A percentile compares a stretch with the other conserved stretches of the same genome.
These are phyloP conservation scores for Salix caprea DNA, from an alignment of 345 rosid species.

Conservation along the genomic window DNA sequence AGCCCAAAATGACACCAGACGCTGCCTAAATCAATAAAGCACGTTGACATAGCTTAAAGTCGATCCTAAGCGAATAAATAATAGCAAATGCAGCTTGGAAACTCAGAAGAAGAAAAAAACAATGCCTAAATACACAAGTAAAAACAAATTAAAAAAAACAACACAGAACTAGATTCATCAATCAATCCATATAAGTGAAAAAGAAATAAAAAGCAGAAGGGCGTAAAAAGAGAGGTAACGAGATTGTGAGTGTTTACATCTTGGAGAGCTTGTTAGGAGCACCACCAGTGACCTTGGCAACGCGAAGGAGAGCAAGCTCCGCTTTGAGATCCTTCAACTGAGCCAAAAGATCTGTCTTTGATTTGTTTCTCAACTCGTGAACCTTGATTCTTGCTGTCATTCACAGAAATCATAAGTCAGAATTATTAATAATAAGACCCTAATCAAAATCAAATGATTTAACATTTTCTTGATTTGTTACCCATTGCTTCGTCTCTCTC, in stretches of 20 bases:
- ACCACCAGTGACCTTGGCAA: conserved; percentile 70
- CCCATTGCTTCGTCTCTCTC: neutral
- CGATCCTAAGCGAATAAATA: neutral
- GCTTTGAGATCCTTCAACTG: conserved; percentile 67
- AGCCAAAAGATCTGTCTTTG: conserved; percentile 45
- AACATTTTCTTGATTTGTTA: neutral
- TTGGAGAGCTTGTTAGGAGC: conserved; percentile 71
- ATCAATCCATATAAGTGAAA: neutral
- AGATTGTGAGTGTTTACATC: conserved; percentile 27
- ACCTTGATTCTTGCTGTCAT: conserved; percentile 65
- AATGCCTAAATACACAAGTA: neutral
- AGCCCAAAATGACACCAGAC: neutral
- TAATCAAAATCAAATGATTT: neutral
- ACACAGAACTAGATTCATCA: neutral
- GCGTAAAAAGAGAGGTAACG: neutral
- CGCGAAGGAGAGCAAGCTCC: conserved; percentile 66
- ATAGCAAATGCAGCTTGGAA: neutral
- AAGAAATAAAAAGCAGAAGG: neutral
- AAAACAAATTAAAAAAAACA: neutral
- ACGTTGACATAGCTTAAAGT: neutral
- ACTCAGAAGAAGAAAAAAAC: neutral
- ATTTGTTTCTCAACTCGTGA: conserved; percentile 56
- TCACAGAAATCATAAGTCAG: neutral
- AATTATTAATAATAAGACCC: neutral
- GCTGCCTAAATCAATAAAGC: neutral